A percentile compares a stretch with the other conserved stretches of the same genome.
Evolutionary conservation across 2,329 filamentous ascomycete species (phyloP).

Genomic region (Hymenotorrendiella dingleyae): DNA sequence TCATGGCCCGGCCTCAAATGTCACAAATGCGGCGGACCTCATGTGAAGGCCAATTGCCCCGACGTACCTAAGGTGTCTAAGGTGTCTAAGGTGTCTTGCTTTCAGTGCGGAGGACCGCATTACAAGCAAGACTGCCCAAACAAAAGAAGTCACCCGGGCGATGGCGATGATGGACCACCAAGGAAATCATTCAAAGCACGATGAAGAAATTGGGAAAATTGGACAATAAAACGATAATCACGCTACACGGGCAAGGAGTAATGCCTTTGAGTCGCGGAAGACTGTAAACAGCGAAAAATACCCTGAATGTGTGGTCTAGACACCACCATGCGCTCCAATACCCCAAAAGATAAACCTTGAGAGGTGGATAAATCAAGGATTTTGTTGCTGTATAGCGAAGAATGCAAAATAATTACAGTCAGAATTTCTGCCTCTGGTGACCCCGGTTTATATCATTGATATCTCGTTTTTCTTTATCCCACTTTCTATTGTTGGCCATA

Average conservation of each 20-base stretch:
- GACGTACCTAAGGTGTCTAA: conserved; percentile 19
- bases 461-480: not conserved
- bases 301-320: not conserved
- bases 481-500: not conserved
- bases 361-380: not conserved
- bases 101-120: conserved; percentile 56
- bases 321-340: not conserved
- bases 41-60: conserved; percentile 51
- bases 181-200: conserved; percentile 13
- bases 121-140: conserved; percentile 40
- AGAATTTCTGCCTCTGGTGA: too few species aligned
- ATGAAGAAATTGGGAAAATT: conserved; percentile 1
- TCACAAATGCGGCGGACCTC: conserved; percentile 53
- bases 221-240: not conserved
- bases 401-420: too few species aligned
- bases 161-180: conserved; percentile 19
- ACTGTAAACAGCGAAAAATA: not conserved
- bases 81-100: conserved; percentile 39
- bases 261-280: not conserved
- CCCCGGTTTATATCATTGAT: not conserved
- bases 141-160: conserved; percentile 23
- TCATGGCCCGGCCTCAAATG: conserved; percentile 34
- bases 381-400: too few species aligned
- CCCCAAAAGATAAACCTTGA: not conserved
- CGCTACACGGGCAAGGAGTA: not conserved